These are phyloP conservation scores for Beta vulgaris DNA, from an alignment of 148 eudicot genomes.

Conservation along the genomic window DNA sequence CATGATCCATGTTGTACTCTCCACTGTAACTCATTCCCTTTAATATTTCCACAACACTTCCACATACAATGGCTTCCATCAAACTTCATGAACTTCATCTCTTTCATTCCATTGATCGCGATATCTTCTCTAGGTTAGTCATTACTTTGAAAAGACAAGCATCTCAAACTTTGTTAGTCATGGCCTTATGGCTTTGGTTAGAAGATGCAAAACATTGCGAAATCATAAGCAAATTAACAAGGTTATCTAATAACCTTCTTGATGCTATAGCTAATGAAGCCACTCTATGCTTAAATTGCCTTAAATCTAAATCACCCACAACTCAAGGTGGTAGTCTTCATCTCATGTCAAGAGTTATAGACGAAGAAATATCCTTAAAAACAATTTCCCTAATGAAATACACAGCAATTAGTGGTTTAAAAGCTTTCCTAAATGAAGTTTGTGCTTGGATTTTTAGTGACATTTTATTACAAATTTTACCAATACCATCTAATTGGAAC, in stretches of 20 bases:
- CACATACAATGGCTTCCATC: neutral
- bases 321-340: conserved; percentile 20
- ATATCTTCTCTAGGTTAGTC: conserved; percentile 22
- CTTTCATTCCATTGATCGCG: conserved; percentile 27
- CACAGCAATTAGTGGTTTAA: conserved; percentile 34
- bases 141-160: conserved; percentile 24
- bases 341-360: conserved; percentile 20
- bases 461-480: conserved; percentile 31
- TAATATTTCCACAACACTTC: neutral
- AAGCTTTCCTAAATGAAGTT: conserved; percentile 24
- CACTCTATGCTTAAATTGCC: conserved; percentile 25
- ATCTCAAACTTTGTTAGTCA: conserved; percentile 30
- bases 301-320: conserved; percentile 21
- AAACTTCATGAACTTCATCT: conserved; percentile 29
- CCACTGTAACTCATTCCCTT: neutral
- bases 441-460: conserved; percentile 38
- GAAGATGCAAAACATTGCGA: conserved; percentile 21
- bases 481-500: neutral
- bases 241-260: conserved; percentile 17
- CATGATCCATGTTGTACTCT: neutral
- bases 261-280: conserved; percentile 36
- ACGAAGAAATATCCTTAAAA: conserved; percentile 14
- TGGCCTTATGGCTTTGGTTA: conserved; percentile 38
- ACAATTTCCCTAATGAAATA: conserved; percentile 23
- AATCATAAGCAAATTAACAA: conserved; percentile 10